Percentiles rank a stretch among this genome's conserved stretches.
These are phyloP conservation scores for Pisolithus tinctorius DNA, from an alignment of 768 basidiomycete species.

Conservation along the genomic window DNA sequence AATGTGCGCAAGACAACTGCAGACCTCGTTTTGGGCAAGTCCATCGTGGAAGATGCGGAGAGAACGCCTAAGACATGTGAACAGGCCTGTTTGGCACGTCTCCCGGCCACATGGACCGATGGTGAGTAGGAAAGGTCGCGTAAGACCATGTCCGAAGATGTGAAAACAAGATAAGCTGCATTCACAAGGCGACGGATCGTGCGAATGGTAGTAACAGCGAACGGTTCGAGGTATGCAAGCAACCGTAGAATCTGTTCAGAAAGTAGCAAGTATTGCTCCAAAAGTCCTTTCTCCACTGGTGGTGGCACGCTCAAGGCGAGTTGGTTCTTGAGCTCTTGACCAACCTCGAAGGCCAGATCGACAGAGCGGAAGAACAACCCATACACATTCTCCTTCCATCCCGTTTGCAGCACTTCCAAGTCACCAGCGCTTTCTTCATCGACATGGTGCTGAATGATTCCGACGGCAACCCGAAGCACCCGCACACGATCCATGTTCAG, in stretches of 20 bases:
- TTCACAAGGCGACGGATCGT: conserved; percentile 38
- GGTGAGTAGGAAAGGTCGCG: conserved; percentile 30
- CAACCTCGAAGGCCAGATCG: conserved; percentile 42
- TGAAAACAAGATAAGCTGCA: conserved; percentile 48
- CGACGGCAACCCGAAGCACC: conserved; percentile 57
- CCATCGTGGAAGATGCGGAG: conserved; percentile 21
- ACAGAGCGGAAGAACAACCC: conserved; percentile 53
- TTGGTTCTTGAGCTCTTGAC: conserved; percentile 46
- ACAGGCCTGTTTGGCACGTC: conserved; percentile 43
- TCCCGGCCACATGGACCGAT: conserved; percentile 19
- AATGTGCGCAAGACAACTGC: conserved; percentile 51
- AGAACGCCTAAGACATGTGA: conserved; percentile 42
- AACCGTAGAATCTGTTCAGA: conserved; percentile 48
- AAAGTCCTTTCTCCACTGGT: conserved; percentile 32
- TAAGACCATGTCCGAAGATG: conserved; percentile 43
- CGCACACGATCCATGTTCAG: conserved; percentile 45
- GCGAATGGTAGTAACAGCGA: conserved; percentile 47
- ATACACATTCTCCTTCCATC: conserved; percentile 56
- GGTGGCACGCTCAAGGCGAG: conserved; percentile 39
- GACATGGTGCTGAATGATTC: conserved; percentile 48
- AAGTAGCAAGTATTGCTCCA: conserved; percentile 51
- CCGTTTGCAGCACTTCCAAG: conserved; percentile 45
- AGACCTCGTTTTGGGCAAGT: conserved; percentile 32
- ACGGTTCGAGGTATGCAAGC: conserved; percentile 38
- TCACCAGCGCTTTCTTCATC: conserved; percentile 45